Percentiles rank a stretch among this genome's conserved stretches.
phyloP scores from a whole-genome alignment of 768 basidiomycete genomes.

The Mrakia hoshinonis region DNA sequence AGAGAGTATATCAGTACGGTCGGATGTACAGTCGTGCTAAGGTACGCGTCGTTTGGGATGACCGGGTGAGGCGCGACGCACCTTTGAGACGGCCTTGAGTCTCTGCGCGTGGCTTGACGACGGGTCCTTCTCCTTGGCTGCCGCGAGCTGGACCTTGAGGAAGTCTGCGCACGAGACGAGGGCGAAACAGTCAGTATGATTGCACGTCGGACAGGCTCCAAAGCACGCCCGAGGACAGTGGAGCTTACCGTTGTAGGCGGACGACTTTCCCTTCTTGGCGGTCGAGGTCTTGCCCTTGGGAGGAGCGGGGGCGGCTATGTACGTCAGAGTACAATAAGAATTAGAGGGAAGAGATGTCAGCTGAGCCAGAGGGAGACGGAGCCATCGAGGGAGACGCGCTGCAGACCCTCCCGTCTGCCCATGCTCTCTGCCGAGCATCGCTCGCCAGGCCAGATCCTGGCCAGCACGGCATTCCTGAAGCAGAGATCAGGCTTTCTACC shows the following conservation, averaged over 20 bases:
- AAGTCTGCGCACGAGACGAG: background rate
- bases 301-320: background rate
- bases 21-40: background rate
- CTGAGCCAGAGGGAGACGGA: background rate
- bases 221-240: background rate
- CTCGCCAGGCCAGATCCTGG: too few relatives aligned
- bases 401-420: too few relatives aligned
- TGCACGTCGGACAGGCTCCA: background rate
- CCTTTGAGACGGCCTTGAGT: background rate
- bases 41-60: background rate
- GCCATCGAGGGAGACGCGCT: too few relatives aligned
- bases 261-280: conserved; percentile 2
- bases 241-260: background rate
- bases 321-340: background rate
- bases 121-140: background rate
- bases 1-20: background rate
- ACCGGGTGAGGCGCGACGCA: background rate
- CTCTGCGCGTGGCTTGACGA: background rate
- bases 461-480: too few relatives aligned
- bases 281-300: conserved; percentile 12
- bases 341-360: background rate
- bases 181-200: background rate
- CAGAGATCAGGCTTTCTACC: too few relatives aligned
- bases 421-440: too few relatives aligned
- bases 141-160: conserved; percentile 3